Conservation (phyloP, 2,329 filamentous ascomycete genomes). For the Alternaria triticimaculans region DNA sequence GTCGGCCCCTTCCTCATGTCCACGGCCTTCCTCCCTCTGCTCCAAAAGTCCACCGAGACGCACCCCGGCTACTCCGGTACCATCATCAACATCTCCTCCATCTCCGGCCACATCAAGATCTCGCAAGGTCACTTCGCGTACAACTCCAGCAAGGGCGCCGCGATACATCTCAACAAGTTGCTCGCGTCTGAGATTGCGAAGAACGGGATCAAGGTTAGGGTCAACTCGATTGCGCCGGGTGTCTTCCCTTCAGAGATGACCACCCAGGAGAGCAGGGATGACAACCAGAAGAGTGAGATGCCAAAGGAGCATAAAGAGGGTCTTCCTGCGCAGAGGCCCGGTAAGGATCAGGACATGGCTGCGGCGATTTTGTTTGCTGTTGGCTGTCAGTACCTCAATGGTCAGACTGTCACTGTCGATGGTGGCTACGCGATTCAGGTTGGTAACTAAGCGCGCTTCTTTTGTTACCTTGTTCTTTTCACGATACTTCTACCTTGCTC, state of each 20-base stretch:
- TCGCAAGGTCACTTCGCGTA: slow-evolving; percentile 57
- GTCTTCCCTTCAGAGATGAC: slow-evolving; percentile 67
- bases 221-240: slow-evolving; percentile 65
- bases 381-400: slow-evolving; percentile 59
- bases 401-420: slow-evolving; percentile 58
- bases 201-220: slow-evolving; percentile 59
- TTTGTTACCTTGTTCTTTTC: neutral
- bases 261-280: slow-evolving; percentile 55
- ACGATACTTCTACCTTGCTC: neutral
- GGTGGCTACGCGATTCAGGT: slow-evolving; percentile 57
- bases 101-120: slow-evolving; percentile 55
- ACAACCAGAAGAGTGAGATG: slow-evolving; percentile 62
- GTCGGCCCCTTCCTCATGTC: slow-evolving; percentile 57
- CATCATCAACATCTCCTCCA: slow-evolving; percentile 56
- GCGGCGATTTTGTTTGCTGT: slow-evolving; percentile 62
- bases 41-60: slow-evolving; percentile 52
- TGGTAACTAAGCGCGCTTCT: slow-evolving; percentile 32
- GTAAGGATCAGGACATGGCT: slow-evolving; percentile 66
- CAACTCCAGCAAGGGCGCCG: slow-evolving; percentile 59
- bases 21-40: slow-evolving; percentile 55
- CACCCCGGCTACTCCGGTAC: slow-evolving; percentile 52
- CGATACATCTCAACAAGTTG: slow-evolving; percentile 63
- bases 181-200: slow-evolving; percentile 62
- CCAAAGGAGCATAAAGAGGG: slow-evolving; percentile 61
- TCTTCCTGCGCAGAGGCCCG: slow-evolving; percentile 59